Conservation (phyloP, 202 grass and related monocot genomes). For the Schoenoplectus tabernaemontani region DNA sequence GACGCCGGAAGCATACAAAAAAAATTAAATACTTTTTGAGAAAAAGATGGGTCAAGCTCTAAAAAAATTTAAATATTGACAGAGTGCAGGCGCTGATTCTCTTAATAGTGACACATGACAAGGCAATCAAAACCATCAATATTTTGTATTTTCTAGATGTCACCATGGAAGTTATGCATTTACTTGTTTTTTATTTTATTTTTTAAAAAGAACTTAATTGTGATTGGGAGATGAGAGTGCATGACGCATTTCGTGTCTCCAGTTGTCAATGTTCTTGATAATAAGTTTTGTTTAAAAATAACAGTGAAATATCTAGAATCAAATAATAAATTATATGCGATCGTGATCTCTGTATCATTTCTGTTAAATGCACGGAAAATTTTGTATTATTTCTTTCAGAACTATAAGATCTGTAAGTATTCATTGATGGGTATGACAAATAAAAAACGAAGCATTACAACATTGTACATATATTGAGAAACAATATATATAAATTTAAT, state of each 20-base stretch:
- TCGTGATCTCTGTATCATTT: background rate
- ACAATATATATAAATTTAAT: background rate
- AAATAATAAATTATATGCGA: too few relatives aligned
- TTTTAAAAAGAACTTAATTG: too few relatives aligned
- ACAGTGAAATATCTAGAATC: too few relatives aligned
- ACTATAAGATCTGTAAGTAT: background rate
- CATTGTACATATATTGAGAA: background rate
- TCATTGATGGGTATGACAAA: background rate
- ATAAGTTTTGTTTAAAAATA: too few relatives aligned
- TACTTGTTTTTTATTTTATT: too few relatives aligned
- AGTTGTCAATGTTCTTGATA: background rate
- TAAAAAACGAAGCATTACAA: background rate
- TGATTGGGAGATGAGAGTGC: background rate
- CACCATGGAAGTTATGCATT: slow-evolving; percentile 10
- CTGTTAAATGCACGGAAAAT: background rate
- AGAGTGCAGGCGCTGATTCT: background rate
- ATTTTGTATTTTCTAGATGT: background rate
- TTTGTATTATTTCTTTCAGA: background rate
- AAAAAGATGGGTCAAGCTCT: too few relatives aligned
- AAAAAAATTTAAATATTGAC: background rate
- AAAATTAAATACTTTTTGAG: too few relatives aligned
- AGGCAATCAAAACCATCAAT: background rate
- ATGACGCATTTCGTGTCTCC: background rate
- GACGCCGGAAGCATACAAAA: background rate
- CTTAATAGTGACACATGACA: slow-evolving; percentile 1